These are phyloP conservation scores for Cystobasidium onofrii DNA, from an alignment of 768 basidiomycete genomes.

Conservation along the genomic window DNA sequence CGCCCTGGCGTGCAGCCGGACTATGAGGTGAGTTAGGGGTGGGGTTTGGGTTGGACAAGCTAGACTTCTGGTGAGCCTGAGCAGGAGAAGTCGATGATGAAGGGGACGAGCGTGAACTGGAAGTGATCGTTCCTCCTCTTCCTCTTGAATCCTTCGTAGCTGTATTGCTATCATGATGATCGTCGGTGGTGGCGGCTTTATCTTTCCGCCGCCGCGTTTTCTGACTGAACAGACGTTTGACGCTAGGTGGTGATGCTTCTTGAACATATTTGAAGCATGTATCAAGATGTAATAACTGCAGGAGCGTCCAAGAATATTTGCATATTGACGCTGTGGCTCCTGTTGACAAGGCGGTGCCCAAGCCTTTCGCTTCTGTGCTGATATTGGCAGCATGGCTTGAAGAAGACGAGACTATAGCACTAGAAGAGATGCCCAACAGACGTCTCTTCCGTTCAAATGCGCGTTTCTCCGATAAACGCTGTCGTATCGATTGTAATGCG, in stretches of 20 bases:
- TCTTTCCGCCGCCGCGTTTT: not conserved
- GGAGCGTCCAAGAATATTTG: not conserved
- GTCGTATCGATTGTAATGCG: not conserved
- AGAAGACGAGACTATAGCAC: not conserved
- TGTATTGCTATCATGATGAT: not conserved
- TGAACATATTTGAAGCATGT: not conserved
- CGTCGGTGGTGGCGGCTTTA: not conserved
- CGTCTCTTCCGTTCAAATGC: not conserved
- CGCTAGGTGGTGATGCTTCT: not conserved
- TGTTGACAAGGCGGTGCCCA: not conserved
- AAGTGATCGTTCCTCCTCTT: not conserved
- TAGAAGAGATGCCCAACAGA: not conserved
- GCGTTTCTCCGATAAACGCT: not conserved
- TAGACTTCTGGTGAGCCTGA: not conserved
- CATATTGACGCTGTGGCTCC: not conserved
- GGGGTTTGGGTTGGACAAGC: not conserved
- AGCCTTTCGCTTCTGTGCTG: not conserved
- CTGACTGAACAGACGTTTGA: not conserved
- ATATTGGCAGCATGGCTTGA: not conserved
- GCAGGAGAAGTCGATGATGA: not conserved
- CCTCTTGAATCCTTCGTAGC: not conserved
- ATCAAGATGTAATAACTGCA: not conserved
- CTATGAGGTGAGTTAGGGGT: not conserved
- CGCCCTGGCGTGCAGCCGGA: not conserved
- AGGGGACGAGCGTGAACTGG: not conserved